Base-by-base conservation (phyloP, 1,284 basidiomycete genomes). In the Neolentinus lepideus region DNA sequence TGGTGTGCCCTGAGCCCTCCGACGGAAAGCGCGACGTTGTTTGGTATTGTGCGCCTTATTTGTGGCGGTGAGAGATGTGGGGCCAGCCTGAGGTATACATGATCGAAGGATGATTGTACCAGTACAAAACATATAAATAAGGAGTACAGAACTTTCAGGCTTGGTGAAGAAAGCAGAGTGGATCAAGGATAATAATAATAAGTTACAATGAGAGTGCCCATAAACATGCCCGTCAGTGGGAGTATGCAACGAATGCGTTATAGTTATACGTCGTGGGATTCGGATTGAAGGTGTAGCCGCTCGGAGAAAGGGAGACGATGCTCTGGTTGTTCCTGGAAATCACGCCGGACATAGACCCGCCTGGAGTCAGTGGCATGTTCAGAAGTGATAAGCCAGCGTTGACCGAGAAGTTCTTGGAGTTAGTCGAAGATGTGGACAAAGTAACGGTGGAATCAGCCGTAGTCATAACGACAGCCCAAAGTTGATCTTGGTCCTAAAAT, bases 391-490 rank as follows among this genome's bases (percentile, higher is more conserved):
- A 71, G 56, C 90, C 90, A n/a, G 80, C 72, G 11, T 68, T 65
- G 54, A 88, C 77, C 26, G 65, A 52, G 66, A 82, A 83, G 8
- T 74, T 78, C 65, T 78, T 69, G 16, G 74, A 66, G 52, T 68
- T 72, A 27, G 70, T 69, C 46, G 71, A 58, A 22, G 78, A 78
- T 9, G 78, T 77, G 33, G 74, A 74, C 57, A 89, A 72, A 1
- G 73, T 79, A 52, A 86, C 78, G 14, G 60, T 71, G 2, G 72
- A 76, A 10, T 82, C 72, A 3, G 73, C 75, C 12, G 81, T 83
- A 12, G 85, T 75, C 61, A 91, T 75, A 10, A 87, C 81, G 29
- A 89, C 75, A 1, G 75, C 88, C 82, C 86, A 86, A 12, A 85
- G 69, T 31, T 73, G 75, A 70, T 92, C 80, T 54, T 69, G 61